Evolutionary conservation across 768 basidiomycete genomes (phyloP).

Genomic region (Suillus clintonianus): DNA sequence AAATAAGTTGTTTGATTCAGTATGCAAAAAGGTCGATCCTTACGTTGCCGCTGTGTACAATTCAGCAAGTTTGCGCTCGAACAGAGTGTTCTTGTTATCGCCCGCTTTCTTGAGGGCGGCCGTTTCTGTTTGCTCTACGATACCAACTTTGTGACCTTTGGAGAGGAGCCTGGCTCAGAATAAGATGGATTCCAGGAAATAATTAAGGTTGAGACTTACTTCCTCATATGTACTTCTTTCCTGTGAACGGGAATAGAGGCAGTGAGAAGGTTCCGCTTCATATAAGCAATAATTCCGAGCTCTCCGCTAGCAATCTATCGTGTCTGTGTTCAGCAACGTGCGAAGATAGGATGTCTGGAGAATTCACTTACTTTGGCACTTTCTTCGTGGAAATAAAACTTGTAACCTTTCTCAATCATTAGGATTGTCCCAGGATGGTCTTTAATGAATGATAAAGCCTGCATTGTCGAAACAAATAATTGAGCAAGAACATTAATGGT

Average conservation of each 20-base stretch:
- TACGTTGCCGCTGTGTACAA: conserved; percentile 89
- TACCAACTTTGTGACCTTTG: conserved; percentile 79
- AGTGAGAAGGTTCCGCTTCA: conserved; percentile 69
- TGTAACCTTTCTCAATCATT: conserved; percentile 85
- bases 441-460: conserved; percentile 55
- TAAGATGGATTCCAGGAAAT: background rate
- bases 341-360: background rate
- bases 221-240: conserved; percentile 72
- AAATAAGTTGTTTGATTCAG: conserved; percentile 9
- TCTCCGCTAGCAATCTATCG: conserved; percentile 70
- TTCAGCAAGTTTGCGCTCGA: conserved; percentile 72
- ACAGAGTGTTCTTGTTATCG: conserved; percentile 72
- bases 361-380: conserved; percentile 65
- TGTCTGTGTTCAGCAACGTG: conserved; percentile 12
- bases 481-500: background rate
- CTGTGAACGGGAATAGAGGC: conserved; percentile 75
- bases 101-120: conserved; percentile 86
- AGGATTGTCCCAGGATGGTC: conserved; percentile 67
- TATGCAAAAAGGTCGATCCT: conserved; percentile 24
- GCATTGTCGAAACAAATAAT: background rate
- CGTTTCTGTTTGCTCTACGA: conserved; percentile 83
- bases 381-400: conserved; percentile 79
- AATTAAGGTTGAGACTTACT: conserved; percentile 42
- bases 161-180: conserved; percentile 58
- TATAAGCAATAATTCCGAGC: conserved; percentile 76